These are phyloP conservation scores for Dittrichia graveolens DNA, from an alignment of 129 eudicot genomes.

Conservation along the genomic window DNA sequence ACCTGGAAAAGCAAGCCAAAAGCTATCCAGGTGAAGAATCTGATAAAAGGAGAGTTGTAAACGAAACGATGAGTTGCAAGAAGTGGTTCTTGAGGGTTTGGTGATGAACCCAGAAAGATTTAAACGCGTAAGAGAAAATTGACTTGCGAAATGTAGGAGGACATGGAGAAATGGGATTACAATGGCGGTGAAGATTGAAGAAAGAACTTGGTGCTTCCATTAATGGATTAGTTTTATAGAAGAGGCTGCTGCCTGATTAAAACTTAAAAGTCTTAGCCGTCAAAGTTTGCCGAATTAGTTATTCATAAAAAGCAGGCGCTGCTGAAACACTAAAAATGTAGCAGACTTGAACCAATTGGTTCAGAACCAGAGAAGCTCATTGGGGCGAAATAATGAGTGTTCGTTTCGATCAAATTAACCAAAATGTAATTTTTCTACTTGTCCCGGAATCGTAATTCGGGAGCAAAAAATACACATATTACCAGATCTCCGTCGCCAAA, in stretches of 20 bases:
- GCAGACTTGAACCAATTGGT: no score
- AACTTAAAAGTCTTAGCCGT: no score
- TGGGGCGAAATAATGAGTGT: no score
- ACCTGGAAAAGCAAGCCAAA: not conserved
- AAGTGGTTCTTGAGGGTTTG: not conserved
- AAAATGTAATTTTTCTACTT: slow-evolving; percentile 22
- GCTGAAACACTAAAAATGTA: no score
- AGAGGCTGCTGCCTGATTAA: not conserved
- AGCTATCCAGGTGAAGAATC: slow-evolving; percentile 13
- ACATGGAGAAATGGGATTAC: slow-evolving; percentile 2
- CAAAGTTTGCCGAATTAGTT: slow-evolving; percentile 10
- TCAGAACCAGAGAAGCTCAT: no score
- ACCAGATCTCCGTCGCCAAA: slow-evolving; percentile 17
- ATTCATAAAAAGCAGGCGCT: slow-evolving; percentile 25
- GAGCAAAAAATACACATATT: not conserved
- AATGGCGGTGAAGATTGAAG: slow-evolving; percentile 19
- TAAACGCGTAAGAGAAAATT: slow-evolving; percentile 26
- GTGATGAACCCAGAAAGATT: slow-evolving; percentile 3
- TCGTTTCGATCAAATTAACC: not conserved
- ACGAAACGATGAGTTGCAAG: not conserved
- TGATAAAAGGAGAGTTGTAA: not conserved
- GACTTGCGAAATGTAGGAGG: slow-evolving; percentile 25
- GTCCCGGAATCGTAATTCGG: slow-evolving; percentile 22
- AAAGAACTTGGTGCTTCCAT: slow-evolving; percentile 11
- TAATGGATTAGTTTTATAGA: not conserved